Evolutionary conservation across 768 basidiomycete species (phyloP).

Genomic region (Boletus insuetus): DNA sequence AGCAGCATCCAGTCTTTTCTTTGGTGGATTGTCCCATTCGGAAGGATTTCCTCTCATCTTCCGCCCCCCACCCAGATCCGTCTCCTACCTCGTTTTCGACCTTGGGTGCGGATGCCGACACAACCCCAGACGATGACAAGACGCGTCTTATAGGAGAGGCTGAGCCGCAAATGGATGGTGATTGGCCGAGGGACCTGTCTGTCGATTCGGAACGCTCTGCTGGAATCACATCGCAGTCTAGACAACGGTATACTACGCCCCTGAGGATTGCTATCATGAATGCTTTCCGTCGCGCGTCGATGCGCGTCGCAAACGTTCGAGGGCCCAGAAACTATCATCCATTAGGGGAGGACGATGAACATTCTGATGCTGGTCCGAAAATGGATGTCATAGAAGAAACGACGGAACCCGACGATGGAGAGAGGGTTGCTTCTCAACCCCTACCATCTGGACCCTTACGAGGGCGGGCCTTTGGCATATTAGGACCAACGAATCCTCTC

Average conservation of each 20-base stretch:
- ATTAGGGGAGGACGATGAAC: conserved; percentile 48
- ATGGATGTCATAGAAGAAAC: conserved; percentile 40
- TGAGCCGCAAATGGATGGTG: conserved; percentile 27
- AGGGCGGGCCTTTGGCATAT: conserved; percentile 74
- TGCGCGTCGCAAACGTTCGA: conserved; percentile 81
- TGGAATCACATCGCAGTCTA: conserved; percentile 37
- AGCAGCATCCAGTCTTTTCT: conserved; percentile 52
- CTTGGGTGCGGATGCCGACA: conserved; percentile 34
- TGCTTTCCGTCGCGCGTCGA: conserved; percentile 60
- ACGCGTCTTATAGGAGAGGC: conserved; percentile 54
- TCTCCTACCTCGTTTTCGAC: conserved; percentile 49
- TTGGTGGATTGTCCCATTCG: conserved; percentile 35
- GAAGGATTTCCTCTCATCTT: conserved; percentile 36
- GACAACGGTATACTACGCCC: conserved; percentile 47
- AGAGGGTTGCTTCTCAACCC: conserved; percentile 38
- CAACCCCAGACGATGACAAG: conserved; percentile 56
- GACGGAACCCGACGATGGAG: conserved; percentile 27
- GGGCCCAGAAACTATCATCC: conserved; percentile 58
- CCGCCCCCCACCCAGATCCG: conserved; percentile 43
- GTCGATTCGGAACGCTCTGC: conserved; percentile 51
- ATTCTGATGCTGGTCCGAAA: conserved; percentile 22
- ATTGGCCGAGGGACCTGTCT: conserved; percentile 22
- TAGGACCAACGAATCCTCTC: conserved; percentile 66
- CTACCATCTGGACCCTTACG: conserved; percentile 52
- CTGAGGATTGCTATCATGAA: conserved; percentile 58